phyloP scores from a whole-genome alignment of 257 asterid genomes.

The Gardenia jasminoides region DNA sequence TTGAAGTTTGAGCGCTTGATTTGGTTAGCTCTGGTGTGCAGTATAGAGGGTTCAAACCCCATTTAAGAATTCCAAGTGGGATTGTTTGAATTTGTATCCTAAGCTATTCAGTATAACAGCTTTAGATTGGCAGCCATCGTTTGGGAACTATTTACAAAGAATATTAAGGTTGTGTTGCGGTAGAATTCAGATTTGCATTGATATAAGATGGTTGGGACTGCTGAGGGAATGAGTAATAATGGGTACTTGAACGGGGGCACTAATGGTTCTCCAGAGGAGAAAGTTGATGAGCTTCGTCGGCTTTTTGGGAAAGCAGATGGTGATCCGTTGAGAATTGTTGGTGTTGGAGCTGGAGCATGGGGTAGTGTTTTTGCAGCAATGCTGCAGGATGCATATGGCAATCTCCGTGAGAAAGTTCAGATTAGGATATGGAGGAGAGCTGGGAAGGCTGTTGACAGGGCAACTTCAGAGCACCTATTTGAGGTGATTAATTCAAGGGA shows the following conservation, averaged over 20 bases:
- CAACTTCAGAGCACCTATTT: slow-evolving; percentile 71
- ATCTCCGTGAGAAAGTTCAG: slow-evolving; percentile 64
- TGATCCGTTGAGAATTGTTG: slow-evolving; percentile 70
- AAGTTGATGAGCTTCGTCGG: slow-evolving; percentile 66
- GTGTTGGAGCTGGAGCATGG: slow-evolving; percentile 94
- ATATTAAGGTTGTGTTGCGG: neutral
- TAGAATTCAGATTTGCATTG: slow-evolving; percentile 13
- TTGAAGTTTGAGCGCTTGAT: slow-evolving; percentile 24
- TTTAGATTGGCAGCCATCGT: neutral
- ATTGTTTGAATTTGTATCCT: slow-evolving; percentile 3
- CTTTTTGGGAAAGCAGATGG: slow-evolving; percentile 56
- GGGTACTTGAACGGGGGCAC: slow-evolving; percentile 41
- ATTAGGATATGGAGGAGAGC: slow-evolving; percentile 82
- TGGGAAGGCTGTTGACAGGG: slow-evolving; percentile 59
- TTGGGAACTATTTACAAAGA: slow-evolving; percentile 8
- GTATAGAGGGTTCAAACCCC: slow-evolving; percentile 14
- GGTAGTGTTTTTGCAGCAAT: slow-evolving; percentile 81
- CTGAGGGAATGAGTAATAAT: slow-evolving; percentile 32
- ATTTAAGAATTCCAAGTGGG: slow-evolving; percentile 9
- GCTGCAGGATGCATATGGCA: slow-evolving; percentile 79
- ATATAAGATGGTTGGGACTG: slow-evolving; percentile 49
- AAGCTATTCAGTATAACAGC: neutral
- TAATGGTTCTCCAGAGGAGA: slow-evolving; percentile 56
- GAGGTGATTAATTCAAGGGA: slow-evolving; percentile 90
- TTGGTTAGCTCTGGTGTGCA: slow-evolving; percentile 25